These are phyloP conservation scores for Amylostereum areolatum DNA, from an alignment of 1,284 basidiomycete genomes.

Conservation along the genomic window DNA sequence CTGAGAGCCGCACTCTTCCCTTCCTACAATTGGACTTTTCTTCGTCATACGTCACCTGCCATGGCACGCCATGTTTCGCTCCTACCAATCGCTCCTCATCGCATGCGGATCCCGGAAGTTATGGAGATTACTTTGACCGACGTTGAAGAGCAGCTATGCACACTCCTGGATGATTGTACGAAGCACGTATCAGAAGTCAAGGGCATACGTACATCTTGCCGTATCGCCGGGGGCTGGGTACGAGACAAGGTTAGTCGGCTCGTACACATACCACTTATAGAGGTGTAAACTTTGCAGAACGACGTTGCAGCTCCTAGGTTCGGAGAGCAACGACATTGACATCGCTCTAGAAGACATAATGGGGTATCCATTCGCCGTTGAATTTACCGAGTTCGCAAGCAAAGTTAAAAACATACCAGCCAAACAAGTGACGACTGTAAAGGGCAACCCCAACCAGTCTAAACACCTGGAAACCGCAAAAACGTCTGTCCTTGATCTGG, in stretches of 20 bases:
- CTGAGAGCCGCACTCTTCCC: too few relatives aligned
- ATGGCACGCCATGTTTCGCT: slow-evolving; percentile 14
- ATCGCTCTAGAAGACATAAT: slow-evolving; percentile 88
- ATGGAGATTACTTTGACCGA: slow-evolving; percentile 45
- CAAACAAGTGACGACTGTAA: slow-evolving; percentile 74
- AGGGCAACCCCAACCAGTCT: slow-evolving; percentile 94
- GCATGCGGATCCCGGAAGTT: slow-evolving; percentile 14
- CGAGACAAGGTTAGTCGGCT: slow-evolving; percentile 79
- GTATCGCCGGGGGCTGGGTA: slow-evolving; percentile 96
- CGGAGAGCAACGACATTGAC: slow-evolving; percentile 90
- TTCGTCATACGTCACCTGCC: too few relatives aligned
- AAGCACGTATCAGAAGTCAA: slow-evolving; percentile 44
- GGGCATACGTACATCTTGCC: slow-evolving; percentile 58
- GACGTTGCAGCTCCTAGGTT: slow-evolving; percentile 66
- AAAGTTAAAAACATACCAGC: slow-evolving; percentile 48
- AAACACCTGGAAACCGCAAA: slow-evolving; percentile 98
- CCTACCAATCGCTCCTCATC: slow-evolving; percentile 6
- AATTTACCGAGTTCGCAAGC: slow-evolving; percentile 69
- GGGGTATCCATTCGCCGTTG: slow-evolving; percentile 84
- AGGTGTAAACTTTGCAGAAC: slow-evolving; percentile 6
- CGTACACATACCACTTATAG: slow-evolving; percentile 10
- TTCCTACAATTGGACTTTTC: too few relatives aligned
- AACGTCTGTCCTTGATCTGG: slow-evolving; percentile 78
- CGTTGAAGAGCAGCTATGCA: slow-evolving; percentile 53
- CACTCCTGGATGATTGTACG: slow-evolving; percentile 65